Base-by-base conservation (phyloP, 164 flowering plant species). In the Kalanchoe fedtschenkoi region DNA sequence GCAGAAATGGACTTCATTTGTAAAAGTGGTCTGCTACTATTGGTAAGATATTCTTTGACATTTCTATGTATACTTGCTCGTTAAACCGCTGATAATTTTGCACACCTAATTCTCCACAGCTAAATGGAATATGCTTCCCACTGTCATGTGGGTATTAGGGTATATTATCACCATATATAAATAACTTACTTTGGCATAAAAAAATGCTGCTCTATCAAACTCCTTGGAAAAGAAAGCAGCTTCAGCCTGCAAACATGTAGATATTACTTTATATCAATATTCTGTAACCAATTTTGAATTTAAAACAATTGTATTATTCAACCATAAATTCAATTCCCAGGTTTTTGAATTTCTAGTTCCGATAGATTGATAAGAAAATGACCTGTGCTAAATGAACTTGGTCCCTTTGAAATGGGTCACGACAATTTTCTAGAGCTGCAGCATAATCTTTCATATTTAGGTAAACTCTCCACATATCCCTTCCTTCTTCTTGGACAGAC, bases 401-500 rank as follows among this genome's bases (percentile, higher is more conserved):
- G 70, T 95, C 99, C 68, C 92, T 82, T 69, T 95, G 97, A 66
- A 87, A 80, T 61, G 89, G 83, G 66, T 89, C 90, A 58, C 91
- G 89, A 64, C 96, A 95, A 71, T 82, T 79, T 43, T 85, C 91
- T 66, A 95, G 78, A 69, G 99, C 88, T 44, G 84, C 79, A 75
- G 96, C 82, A 75, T 83, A 95, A 51, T 80, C 93, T 69, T 87
- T 84, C 88, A 91, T 77, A 76, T 95, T 86, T 69, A 95, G 78
- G 69, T 91, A 86, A 19, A 95, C 97, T 69, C 85, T 85, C 99
- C 99, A 95, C 99, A 95, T 95, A 72, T 89, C 91, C 57, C 91
- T 83, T 60, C 97, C 99, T 78, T 95, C 99, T 69, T 95, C 99
- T 70, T 76, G 88, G 66, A 91, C 91, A 60, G 99, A 95, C 10